Conservation (phyloP, 176 grass and related monocot species). For the Hordeum marinum region DNA sequence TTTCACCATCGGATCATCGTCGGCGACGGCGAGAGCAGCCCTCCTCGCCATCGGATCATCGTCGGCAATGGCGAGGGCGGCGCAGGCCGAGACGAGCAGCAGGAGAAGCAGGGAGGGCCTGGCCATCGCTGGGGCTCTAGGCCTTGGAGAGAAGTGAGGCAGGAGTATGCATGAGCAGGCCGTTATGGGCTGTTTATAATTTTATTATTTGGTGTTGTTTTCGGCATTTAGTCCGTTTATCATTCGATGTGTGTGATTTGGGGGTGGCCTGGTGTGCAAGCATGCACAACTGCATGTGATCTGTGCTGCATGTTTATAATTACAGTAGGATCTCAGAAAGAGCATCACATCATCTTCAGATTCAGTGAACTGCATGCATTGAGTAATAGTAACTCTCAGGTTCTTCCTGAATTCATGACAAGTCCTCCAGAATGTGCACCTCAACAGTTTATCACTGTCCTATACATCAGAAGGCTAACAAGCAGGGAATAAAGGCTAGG, state of each 20-base stretch:
- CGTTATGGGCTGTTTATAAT: constrained; percentile 27
- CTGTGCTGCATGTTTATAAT: not conserved
- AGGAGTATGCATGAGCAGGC: not conserved
- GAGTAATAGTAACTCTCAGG: too few relatives aligned
- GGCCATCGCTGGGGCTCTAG: constrained; percentile 15
- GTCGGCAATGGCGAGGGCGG: not conserved
- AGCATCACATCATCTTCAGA: too few relatives aligned
- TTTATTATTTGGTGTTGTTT: not conserved
- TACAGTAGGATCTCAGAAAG: too few relatives aligned
- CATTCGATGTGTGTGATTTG: constrained; percentile 22
- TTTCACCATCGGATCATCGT: constrained; percentile 6
- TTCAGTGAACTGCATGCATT: too few relatives aligned
- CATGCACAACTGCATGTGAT: constrained; percentile 27
- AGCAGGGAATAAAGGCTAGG: too few relatives aligned
- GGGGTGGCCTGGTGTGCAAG: constrained; percentile 32
- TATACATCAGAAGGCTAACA: too few relatives aligned
- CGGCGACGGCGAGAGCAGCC: not conserved
- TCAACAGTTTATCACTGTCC: too few relatives aligned
- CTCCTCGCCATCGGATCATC: constrained; percentile 7
- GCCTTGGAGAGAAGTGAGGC: not conserved
- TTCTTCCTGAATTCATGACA: too few relatives aligned
- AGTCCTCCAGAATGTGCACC: too few relatives aligned
- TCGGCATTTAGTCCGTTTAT: not conserved
- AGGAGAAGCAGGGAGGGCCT: not conserved
- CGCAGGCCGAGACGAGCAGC: not conserved